Conservation (phyloP, 441 rosid genomes). For the Euphorbia schlechtendalii region DNA sequence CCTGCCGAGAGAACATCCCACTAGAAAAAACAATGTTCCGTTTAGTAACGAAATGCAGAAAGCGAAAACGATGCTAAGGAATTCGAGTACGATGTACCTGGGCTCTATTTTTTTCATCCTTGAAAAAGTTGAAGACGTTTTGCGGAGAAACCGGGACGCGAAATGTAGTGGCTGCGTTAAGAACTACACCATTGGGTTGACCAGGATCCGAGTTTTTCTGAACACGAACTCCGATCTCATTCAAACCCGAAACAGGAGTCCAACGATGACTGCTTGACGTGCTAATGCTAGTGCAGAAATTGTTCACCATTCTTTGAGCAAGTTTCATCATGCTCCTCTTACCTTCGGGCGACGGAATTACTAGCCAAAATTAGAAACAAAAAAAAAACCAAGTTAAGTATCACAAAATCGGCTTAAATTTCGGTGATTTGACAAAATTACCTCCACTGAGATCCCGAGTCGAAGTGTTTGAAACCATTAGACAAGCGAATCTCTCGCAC, state of each 20-base stretch:
- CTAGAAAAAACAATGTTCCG: slow-evolving; percentile 25
- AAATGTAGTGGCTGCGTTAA: slow-evolving; percentile 86
- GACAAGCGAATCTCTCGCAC: slow-evolving; percentile 81
- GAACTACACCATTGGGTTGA: slow-evolving; percentile 74
- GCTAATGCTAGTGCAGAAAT: slow-evolving; percentile 72
- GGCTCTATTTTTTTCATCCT: slow-evolving; percentile 82
- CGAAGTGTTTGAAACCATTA: slow-evolving; percentile 52
- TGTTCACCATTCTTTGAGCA: slow-evolving; percentile 83
- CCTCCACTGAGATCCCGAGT: slow-evolving; percentile 85
- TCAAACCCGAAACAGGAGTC: slow-evolving; percentile 54
- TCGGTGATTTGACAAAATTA: no score
- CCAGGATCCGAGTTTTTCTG: slow-evolving; percentile 73
- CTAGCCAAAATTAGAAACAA: slow-evolving; percentile 26
- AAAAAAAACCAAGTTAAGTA: slow-evolving; percentile 3
- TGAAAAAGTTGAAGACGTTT: slow-evolving; percentile 71
- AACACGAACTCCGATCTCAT: slow-evolving; percentile 75
- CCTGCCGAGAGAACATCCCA: slow-evolving; percentile 99
- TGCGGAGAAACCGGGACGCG: slow-evolving; percentile 84
- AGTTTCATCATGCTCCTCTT: slow-evolving; percentile 97
- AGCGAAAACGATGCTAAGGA: not conserved
- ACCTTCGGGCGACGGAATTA: slow-evolving; percentile 78
- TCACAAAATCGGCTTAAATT: no score
- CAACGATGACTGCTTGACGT: slow-evolving; percentile 65
- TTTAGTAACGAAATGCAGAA: slow-evolving; percentile 2
- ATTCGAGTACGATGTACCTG: slow-evolving; percentile 45